A percentile compares a stretch with the other conserved stretches of the same genome.
Conservation (phyloP, 2,329 filamentous ascomycete species). For the Colletotrichum siamense region DNA sequence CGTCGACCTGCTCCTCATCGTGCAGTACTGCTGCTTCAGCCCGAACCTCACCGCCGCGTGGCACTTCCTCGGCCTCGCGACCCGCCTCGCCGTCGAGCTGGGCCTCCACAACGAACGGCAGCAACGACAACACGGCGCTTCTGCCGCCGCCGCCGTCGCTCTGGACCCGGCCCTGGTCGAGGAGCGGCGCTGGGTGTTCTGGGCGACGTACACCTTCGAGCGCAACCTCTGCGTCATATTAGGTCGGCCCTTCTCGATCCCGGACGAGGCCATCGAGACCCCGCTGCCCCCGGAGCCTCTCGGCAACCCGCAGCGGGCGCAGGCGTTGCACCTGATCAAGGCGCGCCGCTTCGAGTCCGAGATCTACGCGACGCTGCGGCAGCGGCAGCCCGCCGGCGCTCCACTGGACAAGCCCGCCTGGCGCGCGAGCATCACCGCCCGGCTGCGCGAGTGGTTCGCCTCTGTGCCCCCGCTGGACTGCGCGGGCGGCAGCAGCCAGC, state of each 20-base stretch:
- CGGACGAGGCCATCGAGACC: slow-evolving; percentile 21
- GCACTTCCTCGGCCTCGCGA: slow-evolving; percentile 21
- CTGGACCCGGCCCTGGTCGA: neutral
- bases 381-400: slow-evolving; percentile 17
- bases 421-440: slow-evolving; percentile 23
- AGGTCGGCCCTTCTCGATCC: slow-evolving; percentile 16
- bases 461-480: slow-evolving; percentile 18
- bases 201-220: slow-evolving; percentile 21
- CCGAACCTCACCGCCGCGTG: slow-evolving; percentile 18
- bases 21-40: slow-evolving; percentile 17
- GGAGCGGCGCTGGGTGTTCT: slow-evolving; percentile 18
- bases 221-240: slow-evolving; percentile 22
- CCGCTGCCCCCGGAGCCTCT: neutral
- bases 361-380: slow-evolving; percentile 25
- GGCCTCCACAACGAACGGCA: slow-evolving; percentile 9
- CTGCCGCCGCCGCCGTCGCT: fast-evolving
- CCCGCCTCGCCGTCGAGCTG: slow-evolving; percentile 15
- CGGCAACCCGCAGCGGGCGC: neutral
- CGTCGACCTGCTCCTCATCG: slow-evolving; percentile 11
- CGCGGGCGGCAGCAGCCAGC: slow-evolving; percentile 14
- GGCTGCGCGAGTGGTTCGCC: slow-evolving; percentile 24
- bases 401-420: slow-evolving; percentile 15
- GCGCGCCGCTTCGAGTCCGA: slow-evolving; percentile 29
- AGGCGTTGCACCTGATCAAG: slow-evolving; percentile 26
- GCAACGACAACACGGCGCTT: neutral